A percentile compares a stretch with the other conserved stretches of the same genome.
Evolutionary conservation across 2,329 filamentous ascomycete species (phyloP).

Genomic region (Colletotrichum camelliae): DNA sequence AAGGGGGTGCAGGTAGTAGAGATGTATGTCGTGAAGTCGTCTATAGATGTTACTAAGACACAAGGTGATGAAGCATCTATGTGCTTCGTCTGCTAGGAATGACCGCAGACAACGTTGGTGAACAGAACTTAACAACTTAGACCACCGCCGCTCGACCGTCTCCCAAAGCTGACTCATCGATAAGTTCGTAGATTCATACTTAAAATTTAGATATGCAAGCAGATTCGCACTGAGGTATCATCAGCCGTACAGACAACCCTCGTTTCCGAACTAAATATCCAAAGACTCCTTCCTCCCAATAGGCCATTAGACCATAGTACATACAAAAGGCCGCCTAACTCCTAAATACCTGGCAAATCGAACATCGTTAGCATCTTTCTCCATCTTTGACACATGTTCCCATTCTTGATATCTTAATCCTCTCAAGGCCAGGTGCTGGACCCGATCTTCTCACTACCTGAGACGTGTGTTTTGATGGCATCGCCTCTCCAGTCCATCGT

Average conservation of each 20-base stretch:
- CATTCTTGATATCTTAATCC: not conserved
- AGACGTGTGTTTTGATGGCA: constrained; percentile 48
- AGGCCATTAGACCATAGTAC: not conserved
- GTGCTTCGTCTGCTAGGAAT: not conserved
- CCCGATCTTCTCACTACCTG: constrained; percentile 55
- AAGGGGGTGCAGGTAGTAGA: not conserved
- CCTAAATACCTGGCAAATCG: not conserved
- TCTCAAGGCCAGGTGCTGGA: constrained; percentile 51
- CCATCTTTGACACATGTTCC: not conserved
- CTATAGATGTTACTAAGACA: not conserved
- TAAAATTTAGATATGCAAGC: not conserved
- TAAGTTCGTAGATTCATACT: not conserved
- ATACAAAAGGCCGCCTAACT: constrained; percentile 10
- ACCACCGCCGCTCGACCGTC: not conserved
- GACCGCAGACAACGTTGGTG: not conserved
- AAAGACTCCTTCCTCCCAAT: not conserved
- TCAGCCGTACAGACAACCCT: constrained; percentile 6
- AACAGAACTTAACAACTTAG: not conserved
- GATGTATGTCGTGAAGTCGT: not conserved
- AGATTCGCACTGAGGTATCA: constrained; percentile 16
- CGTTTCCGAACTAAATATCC: not conserved
- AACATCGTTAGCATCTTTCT: constrained; percentile 6
- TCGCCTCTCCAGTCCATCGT: constrained; percentile 51
- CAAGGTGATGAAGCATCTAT: not conserved
- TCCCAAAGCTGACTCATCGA: not conserved